Conservation (phyloP, 768 basidiomycete genomes). For the Rossbeevera mucosa region DNA sequence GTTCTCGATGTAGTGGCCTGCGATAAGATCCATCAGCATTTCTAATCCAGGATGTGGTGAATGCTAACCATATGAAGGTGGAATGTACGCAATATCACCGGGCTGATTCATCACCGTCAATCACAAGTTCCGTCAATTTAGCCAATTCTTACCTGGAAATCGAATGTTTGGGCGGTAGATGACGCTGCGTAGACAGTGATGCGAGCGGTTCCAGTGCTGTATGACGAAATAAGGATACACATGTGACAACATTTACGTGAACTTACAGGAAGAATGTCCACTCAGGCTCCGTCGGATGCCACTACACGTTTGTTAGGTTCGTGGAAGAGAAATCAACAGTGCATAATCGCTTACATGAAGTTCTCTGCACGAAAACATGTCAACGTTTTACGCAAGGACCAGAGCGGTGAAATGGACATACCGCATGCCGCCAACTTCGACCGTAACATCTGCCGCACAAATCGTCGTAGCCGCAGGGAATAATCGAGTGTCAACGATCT, state of each 20-base stretch:
- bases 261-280: constrained; percentile 42
- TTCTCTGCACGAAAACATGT: constrained; percentile 29
- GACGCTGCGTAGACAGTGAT: constrained; percentile 41
- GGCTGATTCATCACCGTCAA: constrained; percentile 20
- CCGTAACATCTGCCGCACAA: constrained; percentile 51
- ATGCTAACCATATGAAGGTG: constrained; percentile 22
- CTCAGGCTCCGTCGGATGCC: constrained; percentile 50
- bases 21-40: not conserved
- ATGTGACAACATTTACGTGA: not conserved
- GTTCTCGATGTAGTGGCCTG: constrained; percentile 70
- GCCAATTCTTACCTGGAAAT: constrained; percentile 37
- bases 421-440: constrained; percentile 61
- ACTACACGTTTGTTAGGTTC: constrained; percentile 28
- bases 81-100: constrained; percentile 26
- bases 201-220: constrained; percentile 38
- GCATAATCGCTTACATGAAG: constrained; percentile 37
- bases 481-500: constrained; percentile 52
- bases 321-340: not conserved
- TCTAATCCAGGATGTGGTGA: not conserved
- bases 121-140: not conserved
- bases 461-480: constrained; percentile 53
- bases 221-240: not conserved
- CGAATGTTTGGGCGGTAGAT: constrained; percentile 38
- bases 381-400: not conserved
- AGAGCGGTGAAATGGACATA: constrained; percentile 22